Evolutionary conservation across 345 rosid genomes (phyloP).

Genomic region (Heritiera fomes): DNA sequence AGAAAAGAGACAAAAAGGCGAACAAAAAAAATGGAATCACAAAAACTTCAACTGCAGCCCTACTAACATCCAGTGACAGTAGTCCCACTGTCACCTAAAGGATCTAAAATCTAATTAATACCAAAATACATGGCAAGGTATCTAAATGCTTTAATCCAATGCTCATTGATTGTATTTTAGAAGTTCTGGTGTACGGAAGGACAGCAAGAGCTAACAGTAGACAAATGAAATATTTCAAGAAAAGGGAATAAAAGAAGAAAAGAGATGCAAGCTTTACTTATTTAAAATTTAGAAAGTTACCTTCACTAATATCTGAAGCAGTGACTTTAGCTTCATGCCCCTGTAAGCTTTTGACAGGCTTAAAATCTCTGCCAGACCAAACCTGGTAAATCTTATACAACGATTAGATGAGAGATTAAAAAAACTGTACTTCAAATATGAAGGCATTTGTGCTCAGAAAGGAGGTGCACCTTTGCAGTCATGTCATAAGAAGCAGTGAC

Average conservation of each 20-base stretch:
- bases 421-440: constrained; percentile 14
- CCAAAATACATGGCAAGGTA: neutral
- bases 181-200: neutral
- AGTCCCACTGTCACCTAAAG: neutral
- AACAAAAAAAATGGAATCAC: neutral
- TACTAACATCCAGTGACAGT: neutral
- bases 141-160: neutral
- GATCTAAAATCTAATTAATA: neutral
- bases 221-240: neutral
- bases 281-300: constrained; percentile 30
- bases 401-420: constrained; percentile 19
- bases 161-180: neutral
- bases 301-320: constrained; percentile 61
- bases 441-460: neutral
- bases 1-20: neutral
- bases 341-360: constrained; percentile 71
- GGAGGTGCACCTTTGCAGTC: constrained; percentile 69
- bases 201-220: neutral
- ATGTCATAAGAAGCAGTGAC: constrained; percentile 95
- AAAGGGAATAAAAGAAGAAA: neutral
- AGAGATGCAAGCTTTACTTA: neutral
- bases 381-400: constrained; percentile 47
- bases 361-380: constrained; percentile 92
- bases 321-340: constrained; percentile 89
- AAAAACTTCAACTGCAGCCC: neutral